Percentiles rank a stretch among this genome's conserved stretches.
Conservation (phyloP, 176 grass and related monocot species). For the Coix lacrymajobi region DNA sequence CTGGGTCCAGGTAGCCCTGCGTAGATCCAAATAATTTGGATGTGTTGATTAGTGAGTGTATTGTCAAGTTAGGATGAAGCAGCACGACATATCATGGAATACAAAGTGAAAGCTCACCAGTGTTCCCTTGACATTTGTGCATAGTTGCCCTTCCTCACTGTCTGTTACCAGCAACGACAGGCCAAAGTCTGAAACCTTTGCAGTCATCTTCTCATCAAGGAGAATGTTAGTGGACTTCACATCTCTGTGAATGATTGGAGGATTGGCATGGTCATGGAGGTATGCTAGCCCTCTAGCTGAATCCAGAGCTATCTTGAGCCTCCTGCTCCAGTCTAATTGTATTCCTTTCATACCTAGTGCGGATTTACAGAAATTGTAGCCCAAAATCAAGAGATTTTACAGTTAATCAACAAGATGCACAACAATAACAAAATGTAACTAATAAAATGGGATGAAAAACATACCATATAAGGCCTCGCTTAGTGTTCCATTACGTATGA, state of each 20-base stretch:
- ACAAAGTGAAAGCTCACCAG: conserved; percentile 34
- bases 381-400: neutral
- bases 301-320: conserved; percentile 70
- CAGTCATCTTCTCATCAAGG: conserved; percentile 62
- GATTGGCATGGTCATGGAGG: conserved; percentile 92
- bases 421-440: neutral
- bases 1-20: conserved; percentile 88
- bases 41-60: neutral
- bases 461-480: conserved; percentile 69
- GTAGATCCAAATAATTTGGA: neutral
- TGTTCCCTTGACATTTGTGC: conserved; percentile 81
- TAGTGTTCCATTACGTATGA: conserved; percentile 66
- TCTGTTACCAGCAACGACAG: conserved; percentile 64
- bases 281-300: conserved; percentile 86
- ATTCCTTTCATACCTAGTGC: conserved; percentile 61
- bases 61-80: neutral
- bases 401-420: neutral
- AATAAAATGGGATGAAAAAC: neutral
- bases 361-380: neutral
- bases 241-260: conserved; percentile 93
- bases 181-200: conserved; percentile 91
- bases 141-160: conserved; percentile 47
- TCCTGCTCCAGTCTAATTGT: conserved; percentile 69
- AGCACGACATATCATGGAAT: neutral
- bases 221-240: conserved; percentile 89